phyloP scores from a whole-genome alignment of 306 rosid genomes.

The Cicer pinnatifidum region DNA sequence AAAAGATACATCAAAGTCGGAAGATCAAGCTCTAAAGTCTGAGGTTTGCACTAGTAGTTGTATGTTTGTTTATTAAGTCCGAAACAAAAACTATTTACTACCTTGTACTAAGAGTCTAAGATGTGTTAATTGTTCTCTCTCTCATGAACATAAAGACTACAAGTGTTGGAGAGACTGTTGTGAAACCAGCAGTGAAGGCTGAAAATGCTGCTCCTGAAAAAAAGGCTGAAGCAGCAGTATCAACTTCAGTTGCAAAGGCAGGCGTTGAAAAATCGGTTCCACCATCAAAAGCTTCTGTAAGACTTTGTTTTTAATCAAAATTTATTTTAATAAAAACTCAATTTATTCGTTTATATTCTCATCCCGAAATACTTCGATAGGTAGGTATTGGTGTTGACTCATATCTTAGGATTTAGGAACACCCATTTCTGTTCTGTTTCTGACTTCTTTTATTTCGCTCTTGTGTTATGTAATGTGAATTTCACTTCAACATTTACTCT shows the following conservation, averaged over 20 bases:
- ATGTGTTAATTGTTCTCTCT: not conserved
- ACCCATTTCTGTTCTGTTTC: not conserved
- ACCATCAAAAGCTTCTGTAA: slow-evolving; percentile 63
- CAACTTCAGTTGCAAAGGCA: slow-evolving; percentile 50
- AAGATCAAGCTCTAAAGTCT: slow-evolving; percentile 61
- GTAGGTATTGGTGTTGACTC: not conserved
- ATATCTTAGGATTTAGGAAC: slow-evolving; percentile 4
- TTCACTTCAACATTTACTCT: slow-evolving; percentile 28
- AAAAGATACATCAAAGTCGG: slow-evolving; percentile 62
- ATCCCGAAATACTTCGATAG: not conserved
- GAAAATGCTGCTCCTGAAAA: slow-evolving; percentile 52
- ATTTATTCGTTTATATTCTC: not conserved
- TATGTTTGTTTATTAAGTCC: slow-evolving; percentile 36
- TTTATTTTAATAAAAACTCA: not conserved
- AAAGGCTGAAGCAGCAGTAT: slow-evolving; percentile 54
- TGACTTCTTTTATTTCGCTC: not conserved
- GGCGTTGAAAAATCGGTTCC: slow-evolving; percentile 57
- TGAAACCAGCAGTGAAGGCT: slow-evolving; percentile 59
- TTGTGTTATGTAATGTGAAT: not conserved
- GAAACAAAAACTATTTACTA: slow-evolving; percentile 8
- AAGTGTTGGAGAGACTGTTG: slow-evolving; percentile 46
- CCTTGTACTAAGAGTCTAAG: slow-evolving; percentile 28
- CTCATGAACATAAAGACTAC: slow-evolving; percentile 44
- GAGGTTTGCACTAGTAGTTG: slow-evolving; percentile 60
- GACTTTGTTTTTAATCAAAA: slow-evolving; percentile 21